Percentiles rank a stretch among this genome's conserved stretches.
These are phyloP conservation scores for Oldenlandia corymbosa DNA, from an alignment of 257 asterid species.

Conservation along the genomic window DNA sequence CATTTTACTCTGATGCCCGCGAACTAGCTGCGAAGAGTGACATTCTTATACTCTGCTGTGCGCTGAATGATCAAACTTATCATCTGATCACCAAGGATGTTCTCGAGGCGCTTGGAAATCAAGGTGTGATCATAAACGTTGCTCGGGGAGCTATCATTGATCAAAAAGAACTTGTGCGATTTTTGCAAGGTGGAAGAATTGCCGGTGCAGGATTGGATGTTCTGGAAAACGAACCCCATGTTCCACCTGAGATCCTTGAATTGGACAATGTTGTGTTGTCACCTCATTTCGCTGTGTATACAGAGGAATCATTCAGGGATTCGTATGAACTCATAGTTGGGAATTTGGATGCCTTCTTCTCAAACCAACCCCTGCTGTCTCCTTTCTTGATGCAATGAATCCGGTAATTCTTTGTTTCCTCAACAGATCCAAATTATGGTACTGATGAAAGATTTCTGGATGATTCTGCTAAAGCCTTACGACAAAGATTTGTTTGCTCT, in stretches of 20 bases:
- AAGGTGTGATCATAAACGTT: conserved; percentile 55
- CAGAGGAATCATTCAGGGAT: conserved; percentile 25
- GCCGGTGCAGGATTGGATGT: conserved; percentile 43
- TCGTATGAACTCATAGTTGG: conserved; percentile 16
- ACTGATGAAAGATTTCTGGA: no score
- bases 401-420: no score
- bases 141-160: conserved; percentile 57
- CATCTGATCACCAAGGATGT: conserved; percentile 63
- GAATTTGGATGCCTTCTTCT: conserved; percentile 39
- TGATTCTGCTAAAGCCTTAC: no score
- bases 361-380: conserved; percentile 26
- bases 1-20: conserved; percentile 25
- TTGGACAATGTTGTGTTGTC: conserved; percentile 62
- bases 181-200: conserved; percentile 27
- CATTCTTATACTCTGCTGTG: conserved; percentile 56
- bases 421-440: no score
- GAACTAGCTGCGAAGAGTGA: conserved; percentile 49
- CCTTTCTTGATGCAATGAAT: conserved; percentile 16
- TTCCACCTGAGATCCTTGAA: conserved; percentile 29
- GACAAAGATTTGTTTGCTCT: no score
- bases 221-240: conserved; percentile 33
- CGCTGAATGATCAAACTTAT: conserved; percentile 51
- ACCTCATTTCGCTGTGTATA: conserved; percentile 35
- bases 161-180: conserved; percentile 33
- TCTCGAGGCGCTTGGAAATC: conserved; percentile 49